Percentiles rank a stretch among this genome's conserved stretches.
Evolutionary conservation across 1,139 yeast species (phyloP).

Genomic region (Hyphopichia burtonii): DNA sequence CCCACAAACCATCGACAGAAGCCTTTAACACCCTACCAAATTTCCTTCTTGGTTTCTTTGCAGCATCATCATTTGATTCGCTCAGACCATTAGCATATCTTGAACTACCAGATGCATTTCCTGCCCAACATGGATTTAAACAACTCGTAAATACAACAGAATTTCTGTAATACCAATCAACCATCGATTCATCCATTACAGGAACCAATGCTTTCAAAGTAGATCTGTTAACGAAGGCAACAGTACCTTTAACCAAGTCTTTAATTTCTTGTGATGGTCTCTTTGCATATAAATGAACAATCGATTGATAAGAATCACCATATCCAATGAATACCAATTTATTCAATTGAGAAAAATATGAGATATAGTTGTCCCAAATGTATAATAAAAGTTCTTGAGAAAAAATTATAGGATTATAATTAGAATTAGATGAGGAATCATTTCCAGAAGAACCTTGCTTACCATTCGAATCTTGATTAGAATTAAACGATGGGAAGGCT

Average conservation of each 20-base stretch:
- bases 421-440: conserved; percentile 15
- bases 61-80: conserved; percentile 32
- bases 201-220: conserved; percentile 77
- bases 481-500: conserved; percentile 21
- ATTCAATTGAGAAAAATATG: conserved; percentile 64
- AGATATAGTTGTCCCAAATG: conserved; percentile 88
- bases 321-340: conserved; percentile 81
- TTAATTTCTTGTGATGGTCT: conserved; percentile 57
- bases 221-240: conserved; percentile 67
- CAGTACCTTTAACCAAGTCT: conserved; percentile 66
- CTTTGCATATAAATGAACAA: conserved; percentile 86
- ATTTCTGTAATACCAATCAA: conserved; percentile 89
- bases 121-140: conserved; percentile 78
- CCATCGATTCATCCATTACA: conserved; percentile 80
- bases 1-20: conserved; percentile 70
- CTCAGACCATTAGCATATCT: conserved; percentile 20
- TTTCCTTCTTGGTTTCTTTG: conserved; percentile 80
- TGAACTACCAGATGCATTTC: conserved; percentile 20
- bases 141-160: conserved; percentile 79
- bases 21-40: conserved; percentile 85
- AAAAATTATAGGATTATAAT: conserved; percentile 60
- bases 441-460: conserved; percentile 10
- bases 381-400: conserved; percentile 77
- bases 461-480: conserved; percentile 10
- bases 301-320: conserved; percentile 86